A percentile compares a stretch with the other conserved stretches of the same genome.
These are phyloP conservation scores for Candida boidinii DNA, from an alignment of 805 yeast species.

Conservation along the genomic window DNA sequence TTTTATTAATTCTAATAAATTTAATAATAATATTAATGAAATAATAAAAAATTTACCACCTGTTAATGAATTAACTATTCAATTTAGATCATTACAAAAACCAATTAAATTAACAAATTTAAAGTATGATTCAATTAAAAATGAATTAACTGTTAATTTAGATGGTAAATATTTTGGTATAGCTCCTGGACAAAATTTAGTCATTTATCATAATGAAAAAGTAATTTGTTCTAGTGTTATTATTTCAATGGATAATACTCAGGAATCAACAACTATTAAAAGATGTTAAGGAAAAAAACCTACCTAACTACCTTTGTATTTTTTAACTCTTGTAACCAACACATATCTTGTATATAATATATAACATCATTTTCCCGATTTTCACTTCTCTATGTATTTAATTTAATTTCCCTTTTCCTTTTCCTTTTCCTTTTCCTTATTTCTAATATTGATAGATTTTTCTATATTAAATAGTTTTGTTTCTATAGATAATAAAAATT, in stretches of 20 bases:
- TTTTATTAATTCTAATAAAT: constrained; percentile 32
- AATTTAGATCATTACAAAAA: constrained; percentile 66
- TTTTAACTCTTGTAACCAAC: no score
- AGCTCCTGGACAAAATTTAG: constrained; percentile 85
- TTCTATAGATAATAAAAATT: no score
- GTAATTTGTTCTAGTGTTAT: constrained; percentile 61
- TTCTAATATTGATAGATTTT: no score
- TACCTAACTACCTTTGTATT: no score
- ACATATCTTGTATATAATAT: no score
- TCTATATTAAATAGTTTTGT: no score
- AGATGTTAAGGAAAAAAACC: no score
- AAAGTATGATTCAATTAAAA: constrained; percentile 8
- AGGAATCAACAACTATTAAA: no score
- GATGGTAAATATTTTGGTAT: constrained; percentile 52
- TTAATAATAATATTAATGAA: not conserved
- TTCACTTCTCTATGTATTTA: no score
- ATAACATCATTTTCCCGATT: no score
- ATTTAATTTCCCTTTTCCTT: no score
- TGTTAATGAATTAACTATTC: constrained; percentile 34
- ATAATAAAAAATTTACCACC: constrained; percentile 4
- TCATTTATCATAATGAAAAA: constrained; percentile 55
- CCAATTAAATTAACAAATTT: constrained; percentile 33
- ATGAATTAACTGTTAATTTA: constrained; percentile 29
- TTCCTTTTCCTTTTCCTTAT: no score
- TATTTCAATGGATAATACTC: constrained; percentile 3